Percentiles rank a stretch among this genome's conserved stretches.
phyloP scores from a whole-genome alignment of 352 stramenopile genomes.

The Phytopythium mirpurense region DNA sequence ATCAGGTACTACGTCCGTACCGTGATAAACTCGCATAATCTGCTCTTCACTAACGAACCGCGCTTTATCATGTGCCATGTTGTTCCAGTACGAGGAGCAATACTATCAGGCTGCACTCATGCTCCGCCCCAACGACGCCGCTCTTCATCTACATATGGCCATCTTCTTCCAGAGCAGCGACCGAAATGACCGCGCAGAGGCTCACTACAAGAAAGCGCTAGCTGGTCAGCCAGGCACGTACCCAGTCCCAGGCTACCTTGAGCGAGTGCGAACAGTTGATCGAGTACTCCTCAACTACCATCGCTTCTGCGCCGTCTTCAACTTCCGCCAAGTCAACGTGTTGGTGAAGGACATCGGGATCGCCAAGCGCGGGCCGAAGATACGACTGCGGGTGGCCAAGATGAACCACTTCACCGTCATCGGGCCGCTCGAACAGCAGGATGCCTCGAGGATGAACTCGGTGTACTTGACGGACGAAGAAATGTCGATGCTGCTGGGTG shows the following conservation, averaged over 20 bases:
- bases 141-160: constrained; percentile 44
- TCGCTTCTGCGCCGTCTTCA: constrained; percentile 65
- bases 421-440: constrained; percentile 22
- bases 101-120: constrained; percentile 54
- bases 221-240: constrained; percentile 36
- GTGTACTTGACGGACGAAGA: constrained; percentile 63
- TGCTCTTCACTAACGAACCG: constrained; percentile 1
- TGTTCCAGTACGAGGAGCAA: constrained; percentile 30
- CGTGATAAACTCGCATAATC: background rate
- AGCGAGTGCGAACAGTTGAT: constrained; percentile 53
- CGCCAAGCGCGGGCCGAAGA: constrained; percentile 44
- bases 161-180: constrained; percentile 47
- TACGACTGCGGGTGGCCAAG: constrained; percentile 48
- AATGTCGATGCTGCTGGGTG: constrained; percentile 17
- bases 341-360: constrained; percentile 38
- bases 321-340: constrained; percentile 44
- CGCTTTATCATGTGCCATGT: background rate
- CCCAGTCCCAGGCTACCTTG: constrained; percentile 44
- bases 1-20: constrained; percentile 20
- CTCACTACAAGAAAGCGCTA: constrained; percentile 46
- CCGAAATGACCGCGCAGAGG: constrained; percentile 39
- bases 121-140: constrained; percentile 39
- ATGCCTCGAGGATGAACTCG: constrained; percentile 32
- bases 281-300: constrained; percentile 67
- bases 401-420: constrained; percentile 53